Conservation (phyloP, 768 basidiomycete species). For the Scleroderma bovista region DNA sequence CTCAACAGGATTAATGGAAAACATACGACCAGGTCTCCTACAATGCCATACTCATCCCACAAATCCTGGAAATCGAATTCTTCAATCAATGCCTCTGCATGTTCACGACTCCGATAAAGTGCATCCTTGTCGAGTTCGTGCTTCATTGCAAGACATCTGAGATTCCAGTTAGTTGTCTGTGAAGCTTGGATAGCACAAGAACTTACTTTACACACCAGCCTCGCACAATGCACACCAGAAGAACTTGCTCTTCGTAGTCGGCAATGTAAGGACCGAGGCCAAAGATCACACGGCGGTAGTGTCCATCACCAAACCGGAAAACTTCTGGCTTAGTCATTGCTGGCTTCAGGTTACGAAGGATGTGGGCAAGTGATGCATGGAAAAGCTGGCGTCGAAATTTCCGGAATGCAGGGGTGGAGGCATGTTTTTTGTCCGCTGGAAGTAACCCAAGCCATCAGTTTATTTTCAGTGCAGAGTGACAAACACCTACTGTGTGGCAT, state of each 20-base stretch:
- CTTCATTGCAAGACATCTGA: background rate
- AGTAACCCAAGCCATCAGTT: background rate
- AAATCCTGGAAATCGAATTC: conserved; percentile 6
- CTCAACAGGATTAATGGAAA: background rate
- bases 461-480: background rate
- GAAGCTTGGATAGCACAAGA: background rate
- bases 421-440: conserved; percentile 4
- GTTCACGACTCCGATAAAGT: background rate
- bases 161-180: background rate
- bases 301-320: conserved; percentile 22
- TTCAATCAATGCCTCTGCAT: background rate
- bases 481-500: conserved; percentile 28
- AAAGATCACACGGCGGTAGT: conserved; percentile 25
- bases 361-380: conserved; percentile 17
- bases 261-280: conserved; percentile 33
- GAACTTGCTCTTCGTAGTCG: conserved; percentile 34
- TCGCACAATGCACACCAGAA: conserved; percentile 27
- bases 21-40: conserved; percentile 20
- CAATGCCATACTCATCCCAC: conserved; percentile 25
- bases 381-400: conserved; percentile 28
- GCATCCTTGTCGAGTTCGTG: background rate
- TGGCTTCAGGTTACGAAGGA: conserved; percentile 18
- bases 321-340: conserved; percentile 26
- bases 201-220: conserved; percentile 27
- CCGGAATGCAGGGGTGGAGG: conserved; percentile 12